Evolutionary conservation across 2,329 filamentous ascomycete genomes (phyloP), one percentile per base, ranked within the genome.

Genomic region (Phoma sp.): DNA sequence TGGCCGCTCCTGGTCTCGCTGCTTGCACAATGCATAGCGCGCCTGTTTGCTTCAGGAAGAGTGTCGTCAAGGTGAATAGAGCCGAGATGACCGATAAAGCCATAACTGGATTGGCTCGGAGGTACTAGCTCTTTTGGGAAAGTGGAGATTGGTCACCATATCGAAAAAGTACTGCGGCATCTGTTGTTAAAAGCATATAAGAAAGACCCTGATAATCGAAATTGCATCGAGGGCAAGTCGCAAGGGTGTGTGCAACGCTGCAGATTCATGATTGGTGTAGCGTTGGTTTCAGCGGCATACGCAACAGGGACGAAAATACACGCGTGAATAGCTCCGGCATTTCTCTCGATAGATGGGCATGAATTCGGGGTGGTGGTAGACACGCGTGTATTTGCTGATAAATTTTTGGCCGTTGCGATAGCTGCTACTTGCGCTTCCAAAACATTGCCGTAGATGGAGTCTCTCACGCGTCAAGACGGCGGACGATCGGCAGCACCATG

Each of bases 381-480:
- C 41, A 51, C 46, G 46, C 46, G 42, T 55, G 18, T 55, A 50
- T 11, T n/a, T 42, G 29, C 7, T 6, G n/a, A 7, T 2, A 18
- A 9, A 9, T 5, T 7, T 3, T 27, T 2, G 14, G 6, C 32
- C 14, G 9, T 13, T 14, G 11, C 11, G 39, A 24, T 9, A 11
- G 14, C 18, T 13, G 25, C 5, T 7, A 18, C 10, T 24, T 7
- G 11, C 14, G 4, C 27, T 6, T 29, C 3, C 27, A 29, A 9
- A 9, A 29, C 27, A 29, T 25, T 25, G 13, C 43, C 30, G 3
- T 18, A 51, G 2, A 29, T 4, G 42, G 55, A 13, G 38, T 35
- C 24, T 45, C 24, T 46, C 44, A 55, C 55, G 55, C 55, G 47
- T 58, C 47, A 55, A 44, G 29, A 55, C 35, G 6, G 52, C 46